Evolutionary conservation across 2,329 filamentous ascomycete species (phyloP).

Genomic region (Emmonsiellopsis sp.): DNA sequence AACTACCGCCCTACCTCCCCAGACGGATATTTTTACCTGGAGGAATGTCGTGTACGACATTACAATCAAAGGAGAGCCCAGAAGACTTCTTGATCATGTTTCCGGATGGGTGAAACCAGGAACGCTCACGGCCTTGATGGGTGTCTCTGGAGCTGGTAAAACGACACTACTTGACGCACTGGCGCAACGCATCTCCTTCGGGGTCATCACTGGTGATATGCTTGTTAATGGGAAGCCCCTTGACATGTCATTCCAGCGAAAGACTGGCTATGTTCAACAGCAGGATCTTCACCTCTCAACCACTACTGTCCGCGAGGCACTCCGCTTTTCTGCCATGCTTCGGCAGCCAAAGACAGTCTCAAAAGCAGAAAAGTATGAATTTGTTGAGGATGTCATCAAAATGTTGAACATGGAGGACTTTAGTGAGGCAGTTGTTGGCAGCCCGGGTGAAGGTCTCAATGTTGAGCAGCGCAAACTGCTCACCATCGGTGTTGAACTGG

Average conservation of each 20-base stretch:
- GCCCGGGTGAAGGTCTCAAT: conserved; percentile 65
- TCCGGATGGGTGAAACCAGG: conserved; percentile 49
- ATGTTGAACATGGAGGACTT: conserved; percentile 82
- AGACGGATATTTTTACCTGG: conserved; percentile 42
- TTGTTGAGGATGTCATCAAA: conserved; percentile 80
- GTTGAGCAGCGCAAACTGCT: conserved; percentile 60
- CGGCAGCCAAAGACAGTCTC: conserved; percentile 69
- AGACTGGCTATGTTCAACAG: conserved; percentile 60
- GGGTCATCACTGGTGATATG: conserved; percentile 58
- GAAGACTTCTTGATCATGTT: conserved; percentile 47
- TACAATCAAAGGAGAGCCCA: conserved; percentile 40
- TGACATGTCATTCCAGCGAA: conserved; percentile 52
- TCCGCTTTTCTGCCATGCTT: conserved; percentile 75
- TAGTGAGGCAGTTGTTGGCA: conserved; percentile 78
- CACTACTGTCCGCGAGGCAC: conserved; percentile 75
- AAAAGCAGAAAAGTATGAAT: conserved; percentile 65
- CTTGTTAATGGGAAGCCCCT: conserved; percentile 52
- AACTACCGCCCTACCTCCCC: conserved; percentile 20
- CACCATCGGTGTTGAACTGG: conserved; percentile 87
- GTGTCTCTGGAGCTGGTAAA: conserved; percentile 55
- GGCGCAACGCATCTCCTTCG: conserved; percentile 50
- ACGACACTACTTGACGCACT: conserved; percentile 52
- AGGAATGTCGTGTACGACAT: conserved; percentile 48
- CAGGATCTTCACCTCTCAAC: conserved; percentile 73
- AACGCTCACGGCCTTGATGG: conserved; percentile 50